These are phyloP conservation scores for Melaleuca alternifolia DNA, from an alignment of 345 rosid genomes.

Conservation along the genomic window DNA sequence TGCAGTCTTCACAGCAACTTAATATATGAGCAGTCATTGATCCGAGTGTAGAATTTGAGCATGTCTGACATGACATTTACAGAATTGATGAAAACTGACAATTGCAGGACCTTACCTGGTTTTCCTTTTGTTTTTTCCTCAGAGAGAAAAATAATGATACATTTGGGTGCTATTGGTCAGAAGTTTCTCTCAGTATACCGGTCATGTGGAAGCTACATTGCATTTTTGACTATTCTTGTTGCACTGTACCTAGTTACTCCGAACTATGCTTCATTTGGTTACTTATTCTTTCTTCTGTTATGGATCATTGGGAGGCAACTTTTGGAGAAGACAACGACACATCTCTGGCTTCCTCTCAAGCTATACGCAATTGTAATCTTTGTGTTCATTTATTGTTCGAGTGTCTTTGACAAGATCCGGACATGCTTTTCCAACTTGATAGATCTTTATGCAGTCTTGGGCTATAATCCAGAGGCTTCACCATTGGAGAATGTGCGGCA, in stretches of 20 bases:
- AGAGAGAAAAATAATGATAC: slow-evolving; percentile 22
- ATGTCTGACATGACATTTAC: background rate
- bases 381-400: slow-evolving; percentile 16
- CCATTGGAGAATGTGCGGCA: slow-evolving; percentile 21
- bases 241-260: slow-evolving; percentile 29
- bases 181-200: slow-evolving; percentile 28
- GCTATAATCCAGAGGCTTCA: slow-evolving; percentile 23
- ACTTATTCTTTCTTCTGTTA: slow-evolving; percentile 30
- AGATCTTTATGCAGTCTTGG: slow-evolving; percentile 13
- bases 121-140: background rate
- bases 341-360: slow-evolving; percentile 31
- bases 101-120: background rate
- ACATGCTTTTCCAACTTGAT: slow-evolving; percentile 17
- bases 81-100: background rate
- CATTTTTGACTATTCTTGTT: slow-evolving; percentile 30
- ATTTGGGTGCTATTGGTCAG: slow-evolving; percentile 22
- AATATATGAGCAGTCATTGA: background rate
- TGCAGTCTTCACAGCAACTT: background rate
- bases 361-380: slow-evolving; percentile 23
- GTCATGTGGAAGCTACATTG: slow-evolving; percentile 33
- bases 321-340: slow-evolving; percentile 18
- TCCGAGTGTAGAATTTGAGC: background rate
- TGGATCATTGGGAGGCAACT: slow-evolving; percentile 38
- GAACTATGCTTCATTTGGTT: slow-evolving; percentile 26
- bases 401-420: slow-evolving; percentile 12